Evolutionary conservation across 768 basidiomycete genomes (phyloP).

Genomic region (Amanita rubescens): DNA sequence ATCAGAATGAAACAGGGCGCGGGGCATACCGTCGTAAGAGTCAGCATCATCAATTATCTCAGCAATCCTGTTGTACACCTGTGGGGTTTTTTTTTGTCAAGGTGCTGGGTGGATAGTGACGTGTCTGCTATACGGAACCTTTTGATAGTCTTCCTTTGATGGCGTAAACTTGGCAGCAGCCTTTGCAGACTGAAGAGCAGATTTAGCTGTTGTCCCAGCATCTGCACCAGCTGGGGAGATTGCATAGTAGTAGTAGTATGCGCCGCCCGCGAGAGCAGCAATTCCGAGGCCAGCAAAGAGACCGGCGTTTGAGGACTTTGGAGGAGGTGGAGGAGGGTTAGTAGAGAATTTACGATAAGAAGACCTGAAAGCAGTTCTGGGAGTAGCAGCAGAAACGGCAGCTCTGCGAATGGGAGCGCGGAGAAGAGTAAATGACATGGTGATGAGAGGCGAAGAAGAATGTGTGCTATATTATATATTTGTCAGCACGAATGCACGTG

Average conservation of each 20-base stretch:
- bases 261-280: conserved; percentile 49
- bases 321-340: conserved; percentile 29
- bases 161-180: conserved; percentile 65
- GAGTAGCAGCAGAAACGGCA: conserved; percentile 26
- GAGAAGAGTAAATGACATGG: conserved; percentile 53
- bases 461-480: neutral
- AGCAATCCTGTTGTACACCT: conserved; percentile 91
- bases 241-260: conserved; percentile 54
- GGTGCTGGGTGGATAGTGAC: neutral
- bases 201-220: conserved; percentile 49
- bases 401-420: conserved; percentile 44
- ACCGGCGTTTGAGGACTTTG: conserved; percentile 46
- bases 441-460: conserved; percentile 11
- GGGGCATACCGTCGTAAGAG: conserved; percentile 74
- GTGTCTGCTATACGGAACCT: conserved; percentile 34
- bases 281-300: conserved; percentile 59
- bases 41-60: conserved; percentile 67
- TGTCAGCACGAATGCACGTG: too few relatives aligned
- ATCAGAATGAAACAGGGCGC: conserved; percentile 6
- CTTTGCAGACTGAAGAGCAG: conserved; percentile 55
- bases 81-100: conserved; percentile 3
- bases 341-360: conserved; percentile 51
- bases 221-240: conserved; percentile 42
- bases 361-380: conserved; percentile 26
- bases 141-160: conserved; percentile 82